Base-by-base conservation (phyloP, 768 basidiomycete genomes). In the Pleurotus djamor region DNA sequence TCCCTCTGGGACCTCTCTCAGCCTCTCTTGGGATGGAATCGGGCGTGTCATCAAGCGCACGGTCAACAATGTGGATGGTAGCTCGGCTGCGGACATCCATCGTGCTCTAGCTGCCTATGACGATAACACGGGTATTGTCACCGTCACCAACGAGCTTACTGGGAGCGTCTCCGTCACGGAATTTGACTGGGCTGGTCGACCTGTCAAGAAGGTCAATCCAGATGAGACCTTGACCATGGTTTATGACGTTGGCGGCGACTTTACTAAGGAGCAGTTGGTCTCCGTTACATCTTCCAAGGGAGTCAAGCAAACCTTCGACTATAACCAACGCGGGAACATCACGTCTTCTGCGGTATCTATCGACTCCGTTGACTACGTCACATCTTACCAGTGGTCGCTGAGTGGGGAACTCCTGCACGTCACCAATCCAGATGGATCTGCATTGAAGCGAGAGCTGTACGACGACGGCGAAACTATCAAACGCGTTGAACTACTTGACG, bases 21-120 rank as follows among this genome's bases (percentile, higher is more conserved):
- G 21, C 34, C 17, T 61, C 2, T 33, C 48, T 48, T 61, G 60
- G 60, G 60, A 61, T 58, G 60, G 60, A 4, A 36, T 38, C 36
- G 14, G 34, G 5, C 52, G 52, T 17, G 17, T 35, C n/a, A 5
- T 38, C 2, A 14, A 9, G 3, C 8, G 48, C 8, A 50, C 8
- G 13, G 16, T 50, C 33, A 35, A 14, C 34, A 36, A 37, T 7
- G 10, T 14, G 3, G 52, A 14, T 17, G 6, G 13, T 5, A 32
- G 48, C 4, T 5, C 48, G 4, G 5, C 34, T 13, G 14, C 14
- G 10, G 35, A 7, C 52, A 54, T 54, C 14, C 5, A 38, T 1
- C 34, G 21, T 17, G 6, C 36, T 1, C 14, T 37, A 3, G 35
- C 35, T 2, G 9, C 4, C 5, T 54, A 54, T 6, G 52, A 54